phyloP scores from a whole-genome alignment of 208 protist species.

The Herpetomonas tarakana region DNA sequence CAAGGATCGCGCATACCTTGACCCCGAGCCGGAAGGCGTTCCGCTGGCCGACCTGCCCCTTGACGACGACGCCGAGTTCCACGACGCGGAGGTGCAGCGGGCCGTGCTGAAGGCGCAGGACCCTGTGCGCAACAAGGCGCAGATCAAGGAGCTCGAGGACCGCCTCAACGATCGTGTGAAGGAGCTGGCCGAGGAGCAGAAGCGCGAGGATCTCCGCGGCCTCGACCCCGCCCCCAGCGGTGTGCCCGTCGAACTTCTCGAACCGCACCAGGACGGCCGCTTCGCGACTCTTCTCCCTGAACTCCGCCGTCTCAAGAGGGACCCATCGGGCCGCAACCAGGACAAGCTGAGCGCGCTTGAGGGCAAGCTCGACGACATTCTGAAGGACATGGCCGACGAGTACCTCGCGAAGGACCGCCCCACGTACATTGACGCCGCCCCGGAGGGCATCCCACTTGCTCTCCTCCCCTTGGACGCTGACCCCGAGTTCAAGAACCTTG shows the following conservation, averaged over 20 bases:
- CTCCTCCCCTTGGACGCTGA: conserved; percentile 45
- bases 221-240: conserved; percentile 56
- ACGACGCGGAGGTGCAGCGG: conserved; percentile 68
- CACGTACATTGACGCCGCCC: conserved; percentile 38
- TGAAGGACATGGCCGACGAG: conserved; percentile 28
- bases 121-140: conserved; percentile 39
- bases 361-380: conserved; percentile 25
- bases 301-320: conserved; percentile 52
- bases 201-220: conserved; percentile 47
- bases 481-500: conserved; percentile 22
- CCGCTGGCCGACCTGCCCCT: conserved; percentile 60
- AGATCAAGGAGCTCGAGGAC: conserved; percentile 56
- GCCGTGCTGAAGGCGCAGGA: conserved; percentile 69
- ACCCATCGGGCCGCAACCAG: conserved; percentile 39
- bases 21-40: conserved; percentile 58
- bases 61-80: conserved; percentile 56
- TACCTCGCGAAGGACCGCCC: conserved; percentile 21
- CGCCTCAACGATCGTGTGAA: conserved; percentile 57
- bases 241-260: conserved; percentile 52
- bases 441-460: conserved; percentile 43
- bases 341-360: conserved; percentile 34
- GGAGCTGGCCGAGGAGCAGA: conserved; percentile 55
- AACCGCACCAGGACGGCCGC: conserved; percentile 49
- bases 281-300: conserved; percentile 55
- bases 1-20: conserved; percentile 61